Conservation (phyloP, 2,329 filamentous ascomycete genomes). For the Hypoxylon sp. region DNA sequence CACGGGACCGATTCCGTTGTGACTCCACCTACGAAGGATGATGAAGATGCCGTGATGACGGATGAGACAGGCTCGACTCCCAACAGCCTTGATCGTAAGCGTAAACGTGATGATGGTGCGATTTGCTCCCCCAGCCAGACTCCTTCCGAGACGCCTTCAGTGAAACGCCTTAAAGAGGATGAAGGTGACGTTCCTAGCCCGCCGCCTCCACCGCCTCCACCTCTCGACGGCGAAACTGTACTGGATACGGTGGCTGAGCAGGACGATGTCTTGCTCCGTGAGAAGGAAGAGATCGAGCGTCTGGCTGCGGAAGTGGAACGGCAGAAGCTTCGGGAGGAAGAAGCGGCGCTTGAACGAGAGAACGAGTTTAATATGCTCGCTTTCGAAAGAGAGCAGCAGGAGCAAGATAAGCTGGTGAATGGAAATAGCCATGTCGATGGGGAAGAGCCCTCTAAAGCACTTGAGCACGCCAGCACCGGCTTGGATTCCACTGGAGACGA, state of each 20-base stretch:
- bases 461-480: constrained; percentile 13
- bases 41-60: constrained; percentile 53
- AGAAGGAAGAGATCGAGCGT: constrained; percentile 68
- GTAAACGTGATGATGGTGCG: constrained; percentile 69
- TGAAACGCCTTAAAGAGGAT: constrained; percentile 66
- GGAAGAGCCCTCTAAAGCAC: constrained; percentile 14
- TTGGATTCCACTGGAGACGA: constrained; percentile 26
- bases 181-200: constrained; percentile 55
- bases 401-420: constrained; percentile 43
- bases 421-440: constrained; percentile 24
- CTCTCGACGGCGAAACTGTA: constrained; percentile 56
- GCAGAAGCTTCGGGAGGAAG: constrained; percentile 51
- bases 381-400: constrained; percentile 51
- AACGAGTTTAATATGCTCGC: constrained; percentile 57
- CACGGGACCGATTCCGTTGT: constrained; percentile 45
- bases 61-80: constrained; percentile 62
- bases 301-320: constrained; percentile 62
- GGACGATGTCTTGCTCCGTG: constrained; percentile 63
- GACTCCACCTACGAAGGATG: constrained; percentile 45
- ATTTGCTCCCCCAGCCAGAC: constrained; percentile 60
- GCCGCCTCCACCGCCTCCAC: constrained; percentile 62
- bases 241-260: constrained; percentile 58
- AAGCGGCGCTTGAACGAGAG: constrained; percentile 54
- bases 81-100: constrained; percentile 68
- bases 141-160: constrained; percentile 67